Conservation (phyloP, 225 moss, liverwort and hornwort species). For the Polytrichum commune region DNA sequence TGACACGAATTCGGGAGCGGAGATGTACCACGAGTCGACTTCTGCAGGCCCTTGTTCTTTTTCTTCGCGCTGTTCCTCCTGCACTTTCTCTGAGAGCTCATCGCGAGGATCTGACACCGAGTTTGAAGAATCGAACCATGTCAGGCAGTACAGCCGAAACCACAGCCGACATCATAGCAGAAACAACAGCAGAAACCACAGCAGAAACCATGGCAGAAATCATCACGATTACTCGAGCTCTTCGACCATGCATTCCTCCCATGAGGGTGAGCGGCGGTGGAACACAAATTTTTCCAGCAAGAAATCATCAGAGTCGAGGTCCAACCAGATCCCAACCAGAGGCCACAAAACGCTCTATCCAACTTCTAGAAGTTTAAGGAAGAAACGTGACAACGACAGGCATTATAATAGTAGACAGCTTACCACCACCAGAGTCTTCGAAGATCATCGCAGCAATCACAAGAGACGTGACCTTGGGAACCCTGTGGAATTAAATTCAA, state of each 20-base stretch:
- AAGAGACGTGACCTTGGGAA: conserved; percentile 13
- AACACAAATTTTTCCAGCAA: conserved; percentile 5
- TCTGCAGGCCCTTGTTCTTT: conserved; percentile 42
- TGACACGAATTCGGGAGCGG: conserved; percentile 53
- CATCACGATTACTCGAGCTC: conserved; percentile 11
- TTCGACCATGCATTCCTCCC: background rate
- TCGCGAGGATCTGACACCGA: conserved; percentile 27
- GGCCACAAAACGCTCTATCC: conserved; percentile 9
- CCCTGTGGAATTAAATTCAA: conserved; percentile 4
- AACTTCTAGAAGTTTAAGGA: conserved; percentile 13
- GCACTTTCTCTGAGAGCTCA: conserved; percentile 22
- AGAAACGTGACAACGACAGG: conserved; percentile 13
- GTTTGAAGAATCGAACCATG: conserved; percentile 31
- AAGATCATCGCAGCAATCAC: conserved; percentile 9
- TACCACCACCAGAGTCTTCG: conserved; percentile 3
- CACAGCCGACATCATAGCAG: conserved; percentile 18
- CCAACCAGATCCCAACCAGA: background rate
- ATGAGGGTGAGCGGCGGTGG: conserved; percentile 13
- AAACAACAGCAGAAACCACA: conserved; percentile 14
- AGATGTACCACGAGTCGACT: conserved; percentile 50
- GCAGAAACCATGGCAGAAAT: conserved; percentile 8
- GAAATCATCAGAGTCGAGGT: conserved; percentile 1
- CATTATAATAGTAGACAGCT: conserved; percentile 8
- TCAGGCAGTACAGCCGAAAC: conserved; percentile 25
- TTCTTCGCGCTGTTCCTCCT: conserved; percentile 26